These are phyloP conservation scores for Acacia crassicarpa DNA, from an alignment of 306 rosid genomes.

Conservation along the genomic window DNA sequence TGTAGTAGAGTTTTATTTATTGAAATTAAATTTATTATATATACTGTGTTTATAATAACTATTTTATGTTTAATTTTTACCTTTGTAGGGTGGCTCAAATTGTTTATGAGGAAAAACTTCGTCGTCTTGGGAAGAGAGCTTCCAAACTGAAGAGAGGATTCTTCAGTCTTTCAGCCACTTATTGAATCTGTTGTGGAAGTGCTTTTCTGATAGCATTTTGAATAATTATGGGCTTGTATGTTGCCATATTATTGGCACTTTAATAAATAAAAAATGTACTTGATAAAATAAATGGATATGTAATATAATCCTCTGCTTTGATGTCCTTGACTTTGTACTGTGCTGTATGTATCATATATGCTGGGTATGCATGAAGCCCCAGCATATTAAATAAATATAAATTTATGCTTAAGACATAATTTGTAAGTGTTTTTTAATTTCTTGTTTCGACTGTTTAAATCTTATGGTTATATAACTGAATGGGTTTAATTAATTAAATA, in stretches of 20 bases:
- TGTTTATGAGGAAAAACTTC: background rate
- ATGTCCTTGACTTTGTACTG: background rate
- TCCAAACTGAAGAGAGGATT: background rate
- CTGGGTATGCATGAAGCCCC: background rate
- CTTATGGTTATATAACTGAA: background rate
- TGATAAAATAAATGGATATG: background rate
- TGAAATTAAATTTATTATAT: no score
- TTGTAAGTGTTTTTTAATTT: background rate
- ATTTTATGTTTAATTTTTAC: background rate
- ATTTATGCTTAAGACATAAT: background rate
- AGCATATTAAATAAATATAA: background rate
- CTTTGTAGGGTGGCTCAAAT: background rate
- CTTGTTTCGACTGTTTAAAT: background rate
- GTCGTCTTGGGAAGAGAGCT: background rate
- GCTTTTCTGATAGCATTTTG: background rate
- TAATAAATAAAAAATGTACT: background rate
- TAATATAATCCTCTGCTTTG: background rate
- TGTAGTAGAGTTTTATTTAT: no score
- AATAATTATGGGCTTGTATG: background rate
- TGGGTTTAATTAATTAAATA: background rate
- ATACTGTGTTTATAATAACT: background rate
- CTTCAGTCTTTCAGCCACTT: background rate
- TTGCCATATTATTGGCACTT: background rate
- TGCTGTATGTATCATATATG: background rate
- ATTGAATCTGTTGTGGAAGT: background rate